Evolutionary conservation across 2,329 filamentous ascomycete species (phyloP).

Genomic region (Plectosphaerella cucumerina): DNA sequence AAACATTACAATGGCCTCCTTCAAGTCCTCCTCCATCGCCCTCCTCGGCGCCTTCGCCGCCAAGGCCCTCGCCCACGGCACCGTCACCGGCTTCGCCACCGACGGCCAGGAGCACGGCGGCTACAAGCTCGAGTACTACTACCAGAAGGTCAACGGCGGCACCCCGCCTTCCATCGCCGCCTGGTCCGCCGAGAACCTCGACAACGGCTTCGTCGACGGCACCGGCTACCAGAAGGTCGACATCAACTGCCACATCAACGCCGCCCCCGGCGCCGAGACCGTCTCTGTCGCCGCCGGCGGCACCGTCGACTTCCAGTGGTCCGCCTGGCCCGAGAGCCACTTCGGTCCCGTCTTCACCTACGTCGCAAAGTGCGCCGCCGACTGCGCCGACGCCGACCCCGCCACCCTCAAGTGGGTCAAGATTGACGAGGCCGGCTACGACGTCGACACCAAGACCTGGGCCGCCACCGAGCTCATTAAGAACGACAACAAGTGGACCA

Average conservation of each 20-base stretch:
- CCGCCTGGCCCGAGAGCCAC: constrained; percentile 36
- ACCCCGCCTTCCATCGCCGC: constrained; percentile 21
- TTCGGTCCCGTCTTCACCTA: constrained; percentile 58
- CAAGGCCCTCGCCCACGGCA: constrained; percentile 12
- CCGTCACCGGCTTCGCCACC: constrained; percentile 7
- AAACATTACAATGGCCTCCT: background rate
- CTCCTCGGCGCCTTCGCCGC: constrained; percentile 12
- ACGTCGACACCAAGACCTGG: constrained; percentile 32
- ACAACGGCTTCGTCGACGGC: constrained; percentile 47
- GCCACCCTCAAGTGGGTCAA: constrained; percentile 56
- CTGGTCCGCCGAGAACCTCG: constrained; percentile 37
- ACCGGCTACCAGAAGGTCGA: constrained; percentile 31
- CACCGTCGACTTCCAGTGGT: constrained; percentile 36
- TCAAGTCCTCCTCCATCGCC: constrained; percentile 7
- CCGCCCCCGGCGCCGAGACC: constrained; percentile 28
- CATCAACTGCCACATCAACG: constrained; percentile 42
- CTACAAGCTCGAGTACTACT: constrained; percentile 17
- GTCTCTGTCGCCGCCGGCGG: constrained; percentile 34
- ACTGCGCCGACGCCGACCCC: constrained; percentile 52
- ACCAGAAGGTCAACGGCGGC: constrained; percentile 11
- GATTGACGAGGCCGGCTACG: constrained; percentile 53
- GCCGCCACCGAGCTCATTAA: constrained; percentile 35
- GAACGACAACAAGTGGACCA: constrained; percentile 25
- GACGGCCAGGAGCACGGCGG: constrained; percentile 9
- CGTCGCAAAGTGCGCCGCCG: constrained; percentile 54